Evolutionary conservation across 1,284 basidiomycete genomes (phyloP), one percentile per base, ranked within the genome.

Genomic region (Laetiporus sulphureus): DNA sequence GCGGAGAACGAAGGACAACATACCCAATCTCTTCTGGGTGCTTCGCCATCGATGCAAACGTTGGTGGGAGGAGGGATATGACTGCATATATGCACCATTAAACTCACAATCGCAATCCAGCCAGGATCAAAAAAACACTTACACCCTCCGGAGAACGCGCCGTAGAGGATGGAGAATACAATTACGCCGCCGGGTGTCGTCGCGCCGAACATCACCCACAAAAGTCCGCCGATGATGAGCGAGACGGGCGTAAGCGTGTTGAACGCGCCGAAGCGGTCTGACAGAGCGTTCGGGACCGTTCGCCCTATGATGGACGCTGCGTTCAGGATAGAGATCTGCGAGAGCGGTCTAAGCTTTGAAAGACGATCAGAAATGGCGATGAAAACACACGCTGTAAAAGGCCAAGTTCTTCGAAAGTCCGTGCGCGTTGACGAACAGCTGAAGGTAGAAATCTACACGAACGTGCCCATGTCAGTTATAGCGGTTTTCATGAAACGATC

Each of bases 141-240:
- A 56, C 54, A 51, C n/a, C 41, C 46, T 6, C 54, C 54, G 13
- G 50, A 53, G 41, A 58, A 55, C 46, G 55, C 52, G 10, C 56
- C 56, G 34, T 54, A 58, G 18, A 58, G 30, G 23, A 56, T 36
- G 1, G 52, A 48, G 37, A 58, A 51, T 11, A 52, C 44, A 7
- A 53, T 40, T 12, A 46, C 42, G 13, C 48, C 52, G 0, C 37
- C 49, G 8, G 30, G 38, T 13, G 19, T 46, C 7, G 32, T 46
- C 8, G 49, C 45, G 19, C 49, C 56, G 23, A 58, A 50, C 41
- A 59, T 44, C n/a, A 46, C 47, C 30, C 57, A 53, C 0, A 58
- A 34, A 29, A 58, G 44, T 3, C 33, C 44, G 4, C 42, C 51
- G 13, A 37, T 38, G 27, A 33, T 23, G 13, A 41, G 13, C 12